Evolutionary conservation across 2,329 filamentous ascomycete genomes (phyloP), one percentile per base, ranked within the genome.

Genomic region (Remersonia thermophila): DNA sequence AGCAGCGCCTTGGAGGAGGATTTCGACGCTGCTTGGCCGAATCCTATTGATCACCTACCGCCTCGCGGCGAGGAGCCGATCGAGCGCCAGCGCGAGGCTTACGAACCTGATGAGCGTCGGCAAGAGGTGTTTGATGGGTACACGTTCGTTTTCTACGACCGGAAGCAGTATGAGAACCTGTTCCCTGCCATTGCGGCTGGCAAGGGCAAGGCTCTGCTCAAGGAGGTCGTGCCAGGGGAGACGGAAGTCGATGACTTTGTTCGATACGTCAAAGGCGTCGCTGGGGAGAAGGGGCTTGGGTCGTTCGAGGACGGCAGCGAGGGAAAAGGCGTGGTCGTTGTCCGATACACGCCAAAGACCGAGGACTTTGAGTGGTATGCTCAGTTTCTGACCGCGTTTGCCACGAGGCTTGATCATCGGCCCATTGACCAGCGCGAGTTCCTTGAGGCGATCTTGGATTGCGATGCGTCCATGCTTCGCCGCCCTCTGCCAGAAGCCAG

Each of bases 381-480:
- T 12, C 62, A 75, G 2, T 78, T 93, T 47, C 70, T 79, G 45
- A 77, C 69, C 4, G 62, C 76, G 7, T 72, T 93, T 12, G 82
- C 86, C 2, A 55, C 79, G 14, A 66, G 74, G 31, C 69, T 93
- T 10, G 80, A 86, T 42, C 86, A 93, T 54, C 75, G 85, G 3
- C 77, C 86, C 2, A 79, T 95, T 36, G 77, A 89, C 47, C 86
- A 95, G 52, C 86, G 81, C 39, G 87, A 95, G 49, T 93, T 98
- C 43, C 67, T 98, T 2, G 85, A 94, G 55, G 83, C 83, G 1
- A 91, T 98, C 31, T 61, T 96, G 18, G 76, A 67, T n/a, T 81
- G 80, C 34, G 80, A 96, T 58, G 74, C 84, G 6, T 74, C 71
- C 40, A 69, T 72, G 30, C 64, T 96, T 14, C 77, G 83, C 39